These are phyloP conservation scores for Penicillium sp. DNA, from an alignment of 2,329 filamentous ascomycete species.

Conservation along the genomic window DNA sequence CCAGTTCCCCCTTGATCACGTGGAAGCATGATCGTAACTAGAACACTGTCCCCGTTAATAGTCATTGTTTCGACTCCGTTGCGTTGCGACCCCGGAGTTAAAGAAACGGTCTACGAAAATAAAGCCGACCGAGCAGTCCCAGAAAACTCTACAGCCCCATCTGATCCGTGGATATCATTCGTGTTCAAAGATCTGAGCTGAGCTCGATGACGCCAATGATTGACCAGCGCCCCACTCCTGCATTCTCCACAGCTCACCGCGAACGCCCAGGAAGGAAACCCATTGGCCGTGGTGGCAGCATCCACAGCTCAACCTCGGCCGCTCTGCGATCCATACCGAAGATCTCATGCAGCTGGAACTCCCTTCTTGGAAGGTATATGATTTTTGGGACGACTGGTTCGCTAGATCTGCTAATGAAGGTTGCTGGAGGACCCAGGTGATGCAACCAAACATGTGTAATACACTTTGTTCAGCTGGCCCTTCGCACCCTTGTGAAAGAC, in stretches of 20 bases:
- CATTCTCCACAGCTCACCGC: neutral
- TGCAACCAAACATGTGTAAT: neutral
- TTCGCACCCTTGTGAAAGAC: neutral
- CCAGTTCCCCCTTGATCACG: too few species aligned
- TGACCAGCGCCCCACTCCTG: neutral
- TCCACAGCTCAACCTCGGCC: neutral
- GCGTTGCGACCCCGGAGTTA: neutral
- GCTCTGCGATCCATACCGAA: neutral
- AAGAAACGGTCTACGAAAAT: neutral
- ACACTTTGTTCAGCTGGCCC: neutral
- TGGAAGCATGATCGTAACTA: too few species aligned
- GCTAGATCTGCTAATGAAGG: neutral
- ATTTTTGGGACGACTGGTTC: neutral
- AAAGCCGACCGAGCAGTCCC: neutral
- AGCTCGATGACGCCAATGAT: constrained; percentile 3
- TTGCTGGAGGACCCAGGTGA: neutral
- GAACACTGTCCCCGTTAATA: too few species aligned
- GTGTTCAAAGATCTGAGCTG: neutral
- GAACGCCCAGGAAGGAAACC: neutral
- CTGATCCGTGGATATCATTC: neutral
- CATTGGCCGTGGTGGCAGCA: neutral
- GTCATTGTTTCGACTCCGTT: too few species aligned
- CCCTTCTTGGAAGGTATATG: neutral
- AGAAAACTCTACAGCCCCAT: too few species aligned
- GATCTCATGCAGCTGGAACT: neutral